Conservation (phyloP, 352 stramenopile genomes). For the Phytopythium chamaehyphon region DNA sequence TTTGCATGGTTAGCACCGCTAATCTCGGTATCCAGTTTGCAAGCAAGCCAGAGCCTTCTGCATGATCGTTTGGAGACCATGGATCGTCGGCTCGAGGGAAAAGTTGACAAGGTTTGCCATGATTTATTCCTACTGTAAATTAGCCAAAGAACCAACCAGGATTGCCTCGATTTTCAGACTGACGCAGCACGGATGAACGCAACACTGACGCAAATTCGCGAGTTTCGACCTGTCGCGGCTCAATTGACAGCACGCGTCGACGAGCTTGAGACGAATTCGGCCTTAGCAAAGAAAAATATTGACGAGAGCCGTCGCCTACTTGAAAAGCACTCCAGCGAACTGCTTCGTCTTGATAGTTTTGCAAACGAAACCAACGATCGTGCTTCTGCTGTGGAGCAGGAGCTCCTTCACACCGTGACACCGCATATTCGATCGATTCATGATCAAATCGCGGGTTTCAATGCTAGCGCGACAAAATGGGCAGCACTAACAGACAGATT, state of each 20-base stretch:
- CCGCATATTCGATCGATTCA: too few relatives aligned
- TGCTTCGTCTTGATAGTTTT: too few relatives aligned
- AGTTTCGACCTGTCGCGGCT: slow-evolving; percentile 37
- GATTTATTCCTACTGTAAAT: background rate
- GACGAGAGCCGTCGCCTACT: background rate
- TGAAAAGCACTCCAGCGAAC: background rate
- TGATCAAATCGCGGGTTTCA: too few relatives aligned
- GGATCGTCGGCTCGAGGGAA: slow-evolving; percentile 36
- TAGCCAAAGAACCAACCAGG: background rate
- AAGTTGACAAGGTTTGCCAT: slow-evolving; percentile 58
- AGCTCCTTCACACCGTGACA: too few relatives aligned
- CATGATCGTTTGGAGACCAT: slow-evolving; percentile 37
- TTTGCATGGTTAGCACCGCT: too few relatives aligned
- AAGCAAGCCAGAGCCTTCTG: slow-evolving; percentile 40
- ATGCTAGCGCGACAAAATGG: too few relatives aligned
- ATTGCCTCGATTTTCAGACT: slow-evolving; percentile 22
- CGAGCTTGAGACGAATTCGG: background rate
- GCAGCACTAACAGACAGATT: too few relatives aligned
- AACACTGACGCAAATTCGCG: slow-evolving; percentile 47
- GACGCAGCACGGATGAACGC: slow-evolving; percentile 41
- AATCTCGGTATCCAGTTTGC: slow-evolving; percentile 23
- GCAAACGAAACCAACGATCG: too few relatives aligned
- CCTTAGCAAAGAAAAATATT: background rate
- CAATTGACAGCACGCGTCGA: slow-evolving; percentile 16
- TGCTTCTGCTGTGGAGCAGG: too few relatives aligned